Evolutionary conservation across 148 eudicot genomes (phyloP).

Genomic region (Agrostemma githago): DNA sequence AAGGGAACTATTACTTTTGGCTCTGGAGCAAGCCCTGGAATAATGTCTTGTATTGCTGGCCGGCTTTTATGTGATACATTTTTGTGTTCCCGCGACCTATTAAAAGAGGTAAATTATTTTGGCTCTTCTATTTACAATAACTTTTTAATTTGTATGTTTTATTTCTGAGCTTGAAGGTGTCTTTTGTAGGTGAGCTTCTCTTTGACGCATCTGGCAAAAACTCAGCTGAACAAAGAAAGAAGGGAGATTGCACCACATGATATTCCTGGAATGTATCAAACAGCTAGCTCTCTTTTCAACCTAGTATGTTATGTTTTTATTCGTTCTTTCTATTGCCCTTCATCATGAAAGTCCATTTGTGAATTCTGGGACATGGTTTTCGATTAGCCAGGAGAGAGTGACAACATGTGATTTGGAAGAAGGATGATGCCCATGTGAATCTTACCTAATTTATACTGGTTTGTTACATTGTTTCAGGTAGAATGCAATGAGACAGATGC

Average conservation of each 20-base stretch:
- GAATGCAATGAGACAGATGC: slow-evolving; percentile 96
- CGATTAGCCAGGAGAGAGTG: background rate
- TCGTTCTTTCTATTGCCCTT: background rate
- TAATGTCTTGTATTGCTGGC: slow-evolving; percentile 93
- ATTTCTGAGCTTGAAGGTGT: slow-evolving; percentile 19
- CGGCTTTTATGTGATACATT: slow-evolving; percentile 91
- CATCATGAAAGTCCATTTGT: background rate
- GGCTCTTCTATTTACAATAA: background rate
- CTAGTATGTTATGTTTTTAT: slow-evolving; percentile 53
- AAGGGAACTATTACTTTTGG: slow-evolving; percentile 73
- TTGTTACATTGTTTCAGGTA: slow-evolving; percentile 46
- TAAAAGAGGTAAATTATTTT: slow-evolving; percentile 70
- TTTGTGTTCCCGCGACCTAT: slow-evolving; percentile 85
- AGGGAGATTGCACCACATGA: slow-evolving; percentile 90
- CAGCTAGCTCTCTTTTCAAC: slow-evolving; percentile 62
- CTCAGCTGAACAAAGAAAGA: slow-evolving; percentile 80
- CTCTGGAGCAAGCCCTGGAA: slow-evolving; percentile 92
- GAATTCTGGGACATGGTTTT: slow-evolving; percentile 2
- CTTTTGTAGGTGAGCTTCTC: slow-evolving; percentile 89
- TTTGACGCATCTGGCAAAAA: slow-evolving; percentile 83
- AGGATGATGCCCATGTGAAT: background rate
- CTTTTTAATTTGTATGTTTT: slow-evolving; percentile 2
- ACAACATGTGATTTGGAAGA: background rate
- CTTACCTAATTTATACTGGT: background rate
- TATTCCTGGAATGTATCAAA: slow-evolving; percentile 66